These are phyloP conservation scores for Aleurites moluccanus DNA, from an alignment of 441 rosid species.

Conservation along the genomic window DNA sequence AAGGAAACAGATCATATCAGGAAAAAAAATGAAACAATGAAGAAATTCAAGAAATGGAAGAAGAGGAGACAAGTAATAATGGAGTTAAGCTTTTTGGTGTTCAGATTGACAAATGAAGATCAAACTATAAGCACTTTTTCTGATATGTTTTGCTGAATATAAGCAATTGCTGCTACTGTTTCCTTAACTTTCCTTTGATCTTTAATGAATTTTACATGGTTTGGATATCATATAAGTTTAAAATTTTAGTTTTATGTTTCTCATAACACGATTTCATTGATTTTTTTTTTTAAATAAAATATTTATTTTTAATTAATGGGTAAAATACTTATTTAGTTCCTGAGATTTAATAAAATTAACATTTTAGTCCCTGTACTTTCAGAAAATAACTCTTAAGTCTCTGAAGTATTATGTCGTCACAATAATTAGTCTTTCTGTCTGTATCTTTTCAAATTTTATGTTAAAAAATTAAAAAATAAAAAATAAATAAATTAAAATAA, in stretches of 20 bases:
- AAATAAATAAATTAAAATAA: no score
- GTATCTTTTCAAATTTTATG: no score
- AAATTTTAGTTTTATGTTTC: background rate
- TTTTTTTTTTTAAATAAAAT: no score
- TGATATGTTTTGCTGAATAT: constrained; percentile 12
- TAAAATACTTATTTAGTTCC: no score
- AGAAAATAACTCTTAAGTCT: no score
- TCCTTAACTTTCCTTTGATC: background rate
- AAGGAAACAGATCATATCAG: background rate
- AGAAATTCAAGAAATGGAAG: background rate
- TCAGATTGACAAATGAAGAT: constrained; percentile 17
- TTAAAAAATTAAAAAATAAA: no score
- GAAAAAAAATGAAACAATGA: background rate
- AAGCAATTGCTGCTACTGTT: background rate
- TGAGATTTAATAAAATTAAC: no score
- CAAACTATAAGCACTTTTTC: background rate
- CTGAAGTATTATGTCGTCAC: no score
- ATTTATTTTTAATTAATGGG: no score
- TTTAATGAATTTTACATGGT: background rate
- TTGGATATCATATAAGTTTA: background rate
- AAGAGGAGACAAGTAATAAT: constrained; percentile 2
- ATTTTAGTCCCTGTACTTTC: no score
- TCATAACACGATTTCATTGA: background rate
- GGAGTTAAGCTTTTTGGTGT: constrained; percentile 27
- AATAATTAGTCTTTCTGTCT: no score